These are phyloP conservation scores for Hymenoscyphus fraxineus DNA, from an alignment of 2,329 filamentous ascomycete genomes.

Conservation along the genomic window DNA sequence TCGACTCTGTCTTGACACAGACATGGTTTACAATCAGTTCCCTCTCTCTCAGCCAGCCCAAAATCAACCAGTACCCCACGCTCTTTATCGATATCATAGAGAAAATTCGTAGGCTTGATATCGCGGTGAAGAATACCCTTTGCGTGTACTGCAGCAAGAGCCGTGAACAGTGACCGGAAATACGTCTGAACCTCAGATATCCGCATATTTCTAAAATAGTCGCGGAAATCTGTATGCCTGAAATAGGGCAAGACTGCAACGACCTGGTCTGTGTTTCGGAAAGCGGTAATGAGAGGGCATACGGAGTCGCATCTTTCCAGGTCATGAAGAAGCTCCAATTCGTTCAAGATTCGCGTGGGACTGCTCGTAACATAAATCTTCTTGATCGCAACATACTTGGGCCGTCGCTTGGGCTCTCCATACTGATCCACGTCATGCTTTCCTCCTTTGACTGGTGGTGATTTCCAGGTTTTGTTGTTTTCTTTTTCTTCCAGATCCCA, in stretches of 20 bases:
- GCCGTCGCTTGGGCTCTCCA: constrained; percentile 42
- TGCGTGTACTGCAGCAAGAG: constrained; percentile 76
- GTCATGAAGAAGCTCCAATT: constrained; percentile 88
- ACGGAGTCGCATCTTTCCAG: constrained; percentile 79
- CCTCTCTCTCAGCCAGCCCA: constrained; percentile 84
- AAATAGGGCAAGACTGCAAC: constrained; percentile 95
- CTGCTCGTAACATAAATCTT: constrained; percentile 99
- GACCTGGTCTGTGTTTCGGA: constrained; percentile 89
- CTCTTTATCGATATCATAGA: constrained; percentile 78
- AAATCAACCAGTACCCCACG: constrained; percentile 97
- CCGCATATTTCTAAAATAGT: constrained; percentile 89
- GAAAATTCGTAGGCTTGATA: constrained; percentile 96
- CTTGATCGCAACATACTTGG: constrained; percentile 92
- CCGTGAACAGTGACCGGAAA: constrained; percentile 82
- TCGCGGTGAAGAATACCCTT: constrained; percentile 87
- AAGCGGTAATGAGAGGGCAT: constrained; percentile 95
- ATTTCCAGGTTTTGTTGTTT: constrained; percentile 58
- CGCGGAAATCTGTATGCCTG: constrained; percentile 88
- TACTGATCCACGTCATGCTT: constrained; percentile 35
- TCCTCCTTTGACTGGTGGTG: constrained; percentile 60
- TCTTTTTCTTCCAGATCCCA: constrained; percentile 74
- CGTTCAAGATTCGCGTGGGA: constrained; percentile 88
- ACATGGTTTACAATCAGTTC: constrained; percentile 74
- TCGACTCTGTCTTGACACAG: constrained; percentile 67
- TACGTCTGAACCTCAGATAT: constrained; percentile 85